Evolutionary conservation across 345 rosid genomes (phyloP), one percentile per base, ranked within the genome.

Genomic region (Geranium brycei): DNA sequence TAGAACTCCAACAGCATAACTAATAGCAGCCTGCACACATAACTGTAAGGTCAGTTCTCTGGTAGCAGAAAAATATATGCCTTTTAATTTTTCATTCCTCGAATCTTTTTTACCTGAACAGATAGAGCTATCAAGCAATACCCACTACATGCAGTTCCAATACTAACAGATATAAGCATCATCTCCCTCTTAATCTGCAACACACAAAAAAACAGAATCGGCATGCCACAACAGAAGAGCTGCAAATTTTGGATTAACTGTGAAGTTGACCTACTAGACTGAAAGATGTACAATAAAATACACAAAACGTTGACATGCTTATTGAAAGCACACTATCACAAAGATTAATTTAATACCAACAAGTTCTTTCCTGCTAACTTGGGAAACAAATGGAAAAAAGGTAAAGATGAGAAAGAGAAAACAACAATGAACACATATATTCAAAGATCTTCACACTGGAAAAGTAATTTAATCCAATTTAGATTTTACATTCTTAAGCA

Each of bases 101-200:
- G 8, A 19, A 59, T 31, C 16, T 19, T 59, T 7, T 66, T 75
- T 79, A 89, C 97, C 91, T 92, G 88, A 41, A 79, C 30, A 38
- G 96, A 87, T 31, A 92, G 70, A 59, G 78, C 80, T 69, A 85
- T 35, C 74, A 87, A 80, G 79, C 98, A 87, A 66, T 87, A 92
- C 15, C 89, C 96, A 14, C 83, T 76, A 67, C 98, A 86, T 2
- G 85, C 89, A 15, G 83, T 70, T 78, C 96, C 98, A 62, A 92
- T 86, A 32, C 83, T 80, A 74, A 87, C 74, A 4, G 98, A 92
- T 71, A 92, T 66, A 62, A 87, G 73, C 80, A 78, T 76, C 70
- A 92, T 73, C 59, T 92, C 98, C 70, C 86, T 81, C 72, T 92
- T 89, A 70, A 85, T 69, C 98, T 92, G 76, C 76, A 78, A 61